Base-by-base conservation (phyloP, 345 rosid species). In the Reutealis trisperma region DNA sequence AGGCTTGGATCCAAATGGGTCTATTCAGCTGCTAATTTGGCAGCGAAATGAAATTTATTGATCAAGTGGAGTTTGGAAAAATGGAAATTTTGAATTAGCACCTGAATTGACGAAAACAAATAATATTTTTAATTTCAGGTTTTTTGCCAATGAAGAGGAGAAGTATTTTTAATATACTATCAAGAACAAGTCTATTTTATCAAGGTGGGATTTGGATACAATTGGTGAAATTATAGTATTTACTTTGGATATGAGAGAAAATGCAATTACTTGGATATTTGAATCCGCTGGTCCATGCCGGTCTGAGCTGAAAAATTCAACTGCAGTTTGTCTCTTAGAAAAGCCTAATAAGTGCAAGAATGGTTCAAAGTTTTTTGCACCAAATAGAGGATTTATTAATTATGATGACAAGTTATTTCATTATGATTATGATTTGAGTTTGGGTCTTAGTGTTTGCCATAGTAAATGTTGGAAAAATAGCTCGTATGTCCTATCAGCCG, bases 401-500 rank as follows among this genome's bases (percentile, higher is more conserved):
- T 59, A 47, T 3, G 47, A 41, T 59, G 71, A 16, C 24, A 15
- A 18, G 19, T 15, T 15, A 5, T 34, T 34, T 4, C 78, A 76
- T 67, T 62, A 49, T 54, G 87, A 71, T 49, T 25, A 37, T 34
- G 81, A 84, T 52, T 24, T 75, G 16, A 80, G 71, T 75, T 45
- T 79, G 75, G 83, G 79, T 52, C 72, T 88, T 16, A 90, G 93
- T 62, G 93, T 87, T 73, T 88, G 90, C 74, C 93, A 86, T 72
- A 81, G 82, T 34, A 77, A 75, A 67, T 89, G 91, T 87, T 89
- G 93, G 93, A 85, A 72, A 70, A 87, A 90, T 77, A 87, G 93
- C 81, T 76, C 85, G 94, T 75, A 59, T 81, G 42, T 90, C 90
- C 21, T 90, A 84, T 59, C 75, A 57, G 58, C 41, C 78, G 70